phyloP scores from a whole-genome alignment of 371 early-diverging fungal species.

The Batrachochytrium dendrobatidis region DNA sequence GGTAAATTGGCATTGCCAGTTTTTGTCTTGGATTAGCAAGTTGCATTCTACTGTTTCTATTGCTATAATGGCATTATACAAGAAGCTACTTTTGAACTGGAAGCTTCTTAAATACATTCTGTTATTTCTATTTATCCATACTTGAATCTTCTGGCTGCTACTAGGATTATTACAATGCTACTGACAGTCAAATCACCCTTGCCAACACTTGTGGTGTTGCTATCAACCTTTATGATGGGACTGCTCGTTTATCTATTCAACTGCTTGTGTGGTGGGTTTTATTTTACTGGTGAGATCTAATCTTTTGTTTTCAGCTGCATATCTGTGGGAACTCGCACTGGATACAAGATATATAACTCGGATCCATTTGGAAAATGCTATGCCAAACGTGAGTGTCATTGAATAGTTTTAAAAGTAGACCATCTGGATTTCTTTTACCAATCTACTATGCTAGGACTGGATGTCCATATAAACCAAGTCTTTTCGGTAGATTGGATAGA shows the following conservation, averaged over 20 bases:
- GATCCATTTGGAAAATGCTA: conserved; percentile 92
- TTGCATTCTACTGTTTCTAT: neutral
- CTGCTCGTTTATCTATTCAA: neutral
- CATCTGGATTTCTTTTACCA: neutral
- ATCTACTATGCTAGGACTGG: neutral
- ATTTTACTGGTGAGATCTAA: neutral
- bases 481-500: no score
- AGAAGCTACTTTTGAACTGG: neutral
- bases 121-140: neutral
- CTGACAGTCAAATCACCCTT: neutral
- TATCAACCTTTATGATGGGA: neutral
- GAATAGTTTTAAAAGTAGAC: neutral
- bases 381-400: conserved; percentile 47
- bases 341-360: conserved; percentile 89
- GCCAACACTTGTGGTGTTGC: neutral
- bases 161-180: neutral
- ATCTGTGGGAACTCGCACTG: conserved; percentile 77
- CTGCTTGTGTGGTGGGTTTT: neutral
- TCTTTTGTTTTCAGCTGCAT: conserved; percentile 56
- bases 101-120: neutral
- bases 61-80: neutral
- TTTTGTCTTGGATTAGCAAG: neutral
- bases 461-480: neutral
- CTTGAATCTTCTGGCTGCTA: neutral
- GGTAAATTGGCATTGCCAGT: conserved; percentile 21